These are phyloP conservation scores for Hsuehochloa calcarea DNA, from an alignment of 176 grass and related monocot species.

Conservation along the genomic window DNA sequence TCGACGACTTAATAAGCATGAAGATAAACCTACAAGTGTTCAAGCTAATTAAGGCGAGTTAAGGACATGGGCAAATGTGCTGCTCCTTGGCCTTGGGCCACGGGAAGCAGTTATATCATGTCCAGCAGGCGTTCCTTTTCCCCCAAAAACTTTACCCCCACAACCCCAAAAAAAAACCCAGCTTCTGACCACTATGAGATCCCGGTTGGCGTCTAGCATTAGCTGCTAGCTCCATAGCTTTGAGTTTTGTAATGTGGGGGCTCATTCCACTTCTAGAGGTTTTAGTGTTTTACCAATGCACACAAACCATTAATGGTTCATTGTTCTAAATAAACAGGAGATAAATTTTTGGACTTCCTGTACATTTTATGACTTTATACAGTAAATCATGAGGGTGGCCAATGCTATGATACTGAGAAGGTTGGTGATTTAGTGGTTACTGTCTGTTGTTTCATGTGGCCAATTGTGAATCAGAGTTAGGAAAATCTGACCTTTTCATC, in stretches of 20 bases:
- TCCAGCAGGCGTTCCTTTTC: not conserved
- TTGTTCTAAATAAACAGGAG: not conserved
- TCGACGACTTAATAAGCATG: no score
- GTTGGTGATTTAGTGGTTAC: not conserved
- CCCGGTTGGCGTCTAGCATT: not conserved
- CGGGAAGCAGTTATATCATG: not conserved
- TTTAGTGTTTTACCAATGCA: not conserved
- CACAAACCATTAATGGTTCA: not conserved
- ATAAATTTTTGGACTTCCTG: not conserved
- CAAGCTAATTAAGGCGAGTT: not conserved
- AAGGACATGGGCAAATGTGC: not conserved
- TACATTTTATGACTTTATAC: not conserved
- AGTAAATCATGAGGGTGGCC: not conserved
- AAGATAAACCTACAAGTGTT: not conserved
- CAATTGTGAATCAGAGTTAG: constrained; percentile 1
- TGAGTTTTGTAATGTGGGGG: not conserved
- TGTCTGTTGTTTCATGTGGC: not conserved
- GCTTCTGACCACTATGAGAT: not conserved
- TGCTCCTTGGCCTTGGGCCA: not conserved
- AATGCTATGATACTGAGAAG: not conserved
- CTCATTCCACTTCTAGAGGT: not conserved
- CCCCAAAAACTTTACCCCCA: not conserved
- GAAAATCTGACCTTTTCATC: constrained; percentile 2
- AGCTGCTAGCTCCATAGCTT: not conserved
- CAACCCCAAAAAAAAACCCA: not conserved